A percentile compares a stretch with the other conserved stretches of the same genome.
Evolutionary conservation across 1,284 basidiomycete genomes (phyloP).

Genomic region (Fereydounia khargensis): DNA sequence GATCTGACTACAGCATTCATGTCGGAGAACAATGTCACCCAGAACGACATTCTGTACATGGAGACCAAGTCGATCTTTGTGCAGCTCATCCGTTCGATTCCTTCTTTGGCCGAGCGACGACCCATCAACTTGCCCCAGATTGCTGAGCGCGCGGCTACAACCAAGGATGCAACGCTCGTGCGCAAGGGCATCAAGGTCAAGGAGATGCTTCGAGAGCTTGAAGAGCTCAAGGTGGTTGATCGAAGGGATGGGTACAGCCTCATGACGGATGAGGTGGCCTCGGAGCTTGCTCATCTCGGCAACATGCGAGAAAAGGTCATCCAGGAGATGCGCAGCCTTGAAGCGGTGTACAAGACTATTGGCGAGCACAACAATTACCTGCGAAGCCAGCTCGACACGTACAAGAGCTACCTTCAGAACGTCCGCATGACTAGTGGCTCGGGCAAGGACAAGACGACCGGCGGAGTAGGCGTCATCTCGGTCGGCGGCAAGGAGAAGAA

Average conservation of each 20-base stretch:
- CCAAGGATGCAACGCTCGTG: slow-evolving; percentile 91
- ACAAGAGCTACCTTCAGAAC: slow-evolving; percentile 98
- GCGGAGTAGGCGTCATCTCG: slow-evolving; percentile 88
- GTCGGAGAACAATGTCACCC: slow-evolving; percentile 85
- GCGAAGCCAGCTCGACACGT: slow-evolving; percentile 92
- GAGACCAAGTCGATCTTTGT: slow-evolving; percentile 99
- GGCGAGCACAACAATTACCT: slow-evolving; percentile 98
- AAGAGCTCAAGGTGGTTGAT: slow-evolving; percentile 85
- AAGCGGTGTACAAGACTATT: slow-evolving; percentile 97
- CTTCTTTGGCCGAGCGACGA: slow-evolving; percentile 71
- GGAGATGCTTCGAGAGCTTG: slow-evolving; percentile 94
- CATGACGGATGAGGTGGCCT: slow-evolving; percentile 94
- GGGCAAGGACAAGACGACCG: slow-evolving; percentile 62
- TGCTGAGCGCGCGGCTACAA: slow-evolving; percentile 91
- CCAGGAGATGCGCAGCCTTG: slow-evolving; percentile 84
- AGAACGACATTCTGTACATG: slow-evolving; percentile 98
- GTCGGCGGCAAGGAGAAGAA: slow-evolving; percentile 98
- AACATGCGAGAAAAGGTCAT: slow-evolving; percentile 94
- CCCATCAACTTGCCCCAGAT: slow-evolving; percentile 86
- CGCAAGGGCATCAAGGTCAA: slow-evolving; percentile 98
- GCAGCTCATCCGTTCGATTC: slow-evolving; percentile 91
- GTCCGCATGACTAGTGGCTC: slow-evolving; percentile 72
- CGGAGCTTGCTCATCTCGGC: slow-evolving; percentile 91
- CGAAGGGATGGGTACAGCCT: slow-evolving; percentile 78
- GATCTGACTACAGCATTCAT: slow-evolving; percentile 94